Base-by-base conservation (phyloP, 257 asterid genomes). In the Solanum habrochaites region DNA sequence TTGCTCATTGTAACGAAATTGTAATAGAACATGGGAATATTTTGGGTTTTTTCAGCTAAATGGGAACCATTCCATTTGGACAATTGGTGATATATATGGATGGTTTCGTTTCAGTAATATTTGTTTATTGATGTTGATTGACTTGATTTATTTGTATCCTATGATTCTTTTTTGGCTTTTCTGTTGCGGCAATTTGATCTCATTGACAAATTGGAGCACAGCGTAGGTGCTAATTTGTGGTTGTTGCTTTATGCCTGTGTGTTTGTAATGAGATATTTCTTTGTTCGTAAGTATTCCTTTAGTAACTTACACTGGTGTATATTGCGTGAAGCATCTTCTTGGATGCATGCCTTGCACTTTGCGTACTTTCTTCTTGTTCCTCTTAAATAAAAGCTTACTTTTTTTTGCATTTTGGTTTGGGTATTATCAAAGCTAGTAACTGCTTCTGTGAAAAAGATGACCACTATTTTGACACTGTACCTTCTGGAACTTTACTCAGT, bases 401-500 rank as follows among this genome's bases (percentile, higher is more conserved):
- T 11, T 29, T 11, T 80, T 31, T 29, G 69, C 69, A 31, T 72
- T 72, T 85, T 73, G 83, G 78, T 87, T 89, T 11, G 71, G 13
- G 29, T 11, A 64, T 82, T 21, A 88, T 43, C 84, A 74, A 85
- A 84, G 75, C 74, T 81, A 49, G 66, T 67, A 85, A 66, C 47
- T 58, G 25, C 69, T 70, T 43, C 31, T 85, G 66, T 39, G 7
- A 66, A 62, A 85, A 11, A 25, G 8, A 84, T 31, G 58, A 84
- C 66, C 67, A 40, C 60, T 37, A 31, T 47, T 62, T 7, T 62
- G 21, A 78, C 23, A 40, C 32, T 71, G 14, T 82, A 37, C 89
- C 81, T 56, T 87, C 56, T 89, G 89, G 60, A 47, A 86, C 87
- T 42, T 83, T 74, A 67, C 84, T 85, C 90, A 97, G 99, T 97